phyloP scores from a whole-genome alignment of 2,329 filamentous ascomycete species.

The Waltergamsia citrina region DNA sequence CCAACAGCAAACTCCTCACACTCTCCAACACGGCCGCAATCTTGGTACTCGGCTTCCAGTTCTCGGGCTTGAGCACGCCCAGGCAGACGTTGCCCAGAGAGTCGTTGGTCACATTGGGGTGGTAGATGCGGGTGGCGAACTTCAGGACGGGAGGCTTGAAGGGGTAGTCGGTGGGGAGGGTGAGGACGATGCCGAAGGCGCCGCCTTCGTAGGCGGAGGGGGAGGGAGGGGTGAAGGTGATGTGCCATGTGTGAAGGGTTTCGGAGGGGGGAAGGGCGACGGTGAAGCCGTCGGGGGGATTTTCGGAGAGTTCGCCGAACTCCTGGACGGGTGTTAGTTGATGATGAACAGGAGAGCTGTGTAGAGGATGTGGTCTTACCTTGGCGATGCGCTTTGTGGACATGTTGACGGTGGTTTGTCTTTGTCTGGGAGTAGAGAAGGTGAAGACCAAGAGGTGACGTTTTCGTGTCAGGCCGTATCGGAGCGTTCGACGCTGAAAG shows the following conservation, averaged over 20 bases:
- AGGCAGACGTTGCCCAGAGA: slow-evolving; percentile 78
- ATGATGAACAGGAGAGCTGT: too few species aligned
- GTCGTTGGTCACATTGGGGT: slow-evolving; percentile 90
- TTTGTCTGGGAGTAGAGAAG: not conserved
- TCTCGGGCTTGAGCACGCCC: slow-evolving; percentile 70
- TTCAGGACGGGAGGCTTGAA: slow-evolving; percentile 77
- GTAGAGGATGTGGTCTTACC: slow-evolving; percentile 22
- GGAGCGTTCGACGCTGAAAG: too few species aligned
- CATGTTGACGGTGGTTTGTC: slow-evolving; percentile 18
- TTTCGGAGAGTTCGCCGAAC: slow-evolving; percentile 37
- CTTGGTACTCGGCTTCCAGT: slow-evolving; percentile 85
- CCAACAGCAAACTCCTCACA: slow-evolving; percentile 61
- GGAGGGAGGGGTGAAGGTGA: slow-evolving; percentile 34
- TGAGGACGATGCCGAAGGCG: slow-evolving; percentile 62
- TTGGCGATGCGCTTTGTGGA: slow-evolving; percentile 35
- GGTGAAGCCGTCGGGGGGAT: slow-evolving; percentile 36
- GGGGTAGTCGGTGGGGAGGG: slow-evolving; percentile 72
- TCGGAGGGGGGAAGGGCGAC: slow-evolving; percentile 34
- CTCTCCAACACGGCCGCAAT: slow-evolving; percentile 69
- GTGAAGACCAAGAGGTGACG: not conserved
- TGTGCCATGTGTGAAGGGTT: slow-evolving; percentile 43
- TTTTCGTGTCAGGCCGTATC: too few species aligned
- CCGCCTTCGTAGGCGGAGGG: slow-evolving; percentile 50
- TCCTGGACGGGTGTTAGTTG: slow-evolving; percentile 41
- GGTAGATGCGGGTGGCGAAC: slow-evolving; percentile 88